These are phyloP conservation scores for Stellera chamaejasme DNA, from an alignment of 345 rosid species.

Conservation along the genomic window DNA sequence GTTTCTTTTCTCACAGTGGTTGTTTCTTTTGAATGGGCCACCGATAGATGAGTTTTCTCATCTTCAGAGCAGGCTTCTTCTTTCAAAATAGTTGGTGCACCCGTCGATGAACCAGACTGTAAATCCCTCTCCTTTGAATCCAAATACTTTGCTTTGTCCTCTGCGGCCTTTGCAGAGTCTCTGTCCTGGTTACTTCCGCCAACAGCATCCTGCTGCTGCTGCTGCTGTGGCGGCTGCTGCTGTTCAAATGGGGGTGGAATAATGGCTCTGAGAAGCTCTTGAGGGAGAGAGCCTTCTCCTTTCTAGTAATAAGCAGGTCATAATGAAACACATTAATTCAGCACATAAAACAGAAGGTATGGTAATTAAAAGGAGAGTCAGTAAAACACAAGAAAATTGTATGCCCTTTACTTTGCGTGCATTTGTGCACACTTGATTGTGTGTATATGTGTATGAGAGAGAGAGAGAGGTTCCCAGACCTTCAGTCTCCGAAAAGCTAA, in stretches of 20 bases:
- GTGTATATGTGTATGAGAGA: neutral
- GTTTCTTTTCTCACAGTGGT: conserved; percentile 44
- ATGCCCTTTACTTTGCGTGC: no score
- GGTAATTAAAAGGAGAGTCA: neutral
- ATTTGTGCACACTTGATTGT: no score
- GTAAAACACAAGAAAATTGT: neutral
- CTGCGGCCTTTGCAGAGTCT: conserved; percentile 46
- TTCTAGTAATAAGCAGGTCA: conserved; percentile 44
- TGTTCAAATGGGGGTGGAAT: conserved; percentile 80
- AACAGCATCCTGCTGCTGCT: conserved; percentile 34
- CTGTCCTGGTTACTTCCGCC: conserved; percentile 54
- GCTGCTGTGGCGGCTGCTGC: conserved; percentile 17
- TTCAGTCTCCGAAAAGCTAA: conserved; percentile 92
- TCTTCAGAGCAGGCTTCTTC: conserved; percentile 53
- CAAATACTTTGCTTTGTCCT: conserved; percentile 44
- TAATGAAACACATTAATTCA: conserved; percentile 6
- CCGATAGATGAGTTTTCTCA: conserved; percentile 50
- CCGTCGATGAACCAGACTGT: conserved; percentile 34
- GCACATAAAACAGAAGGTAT: neutral
- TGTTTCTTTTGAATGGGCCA: conserved; percentile 33
- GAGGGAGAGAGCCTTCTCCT: conserved; percentile 94
- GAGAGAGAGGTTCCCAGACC: conserved; percentile 34
- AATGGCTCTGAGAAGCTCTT: conserved; percentile 88
- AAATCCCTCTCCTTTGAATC: conserved; percentile 56
- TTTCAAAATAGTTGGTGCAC: conserved; percentile 37